Base-by-base conservation (phyloP, 129 eudicot genomes). In the Dittrichia graveolens region DNA sequence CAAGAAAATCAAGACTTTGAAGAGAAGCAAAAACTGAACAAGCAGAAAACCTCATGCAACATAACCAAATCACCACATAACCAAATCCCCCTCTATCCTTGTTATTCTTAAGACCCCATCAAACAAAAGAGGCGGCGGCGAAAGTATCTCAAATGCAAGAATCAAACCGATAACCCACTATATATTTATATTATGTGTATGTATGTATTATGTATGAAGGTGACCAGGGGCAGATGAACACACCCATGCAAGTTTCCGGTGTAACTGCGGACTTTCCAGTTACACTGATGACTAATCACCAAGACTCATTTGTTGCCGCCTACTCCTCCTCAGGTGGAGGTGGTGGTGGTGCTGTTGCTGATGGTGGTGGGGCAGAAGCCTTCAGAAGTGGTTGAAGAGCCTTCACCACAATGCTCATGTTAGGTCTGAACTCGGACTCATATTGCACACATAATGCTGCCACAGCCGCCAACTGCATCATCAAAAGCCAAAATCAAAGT, bases 401-500 rank as follows among this genome's bases (percentile, higher is more conserved):
- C 79, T 87, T 87, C 61, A 82, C 93, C 53, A 87, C 93, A 66
- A 87, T 87, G 78, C 87, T 84, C 93, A 87, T 87, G 65, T 84
- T 87, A 7, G 93, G 93, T 69, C 89, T 78, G 52, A 87, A 87
- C 78, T 87, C 89, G 1, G 89, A 76, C 65, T 87, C 93, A 41
- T 87, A 87, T 76, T 87, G 89, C 78, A 87, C 89, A 31, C 93
- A 87, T 75, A 87, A 75, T 69, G 93, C 89, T 43, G 93, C 93
- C 61, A 87, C 89, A 40, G 89, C 93, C n/a, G 93, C 93, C 73
- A 87, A 43, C 93, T 87, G 87, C 75, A 80, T 81, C 47, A 61
- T 40, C 82, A 73, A 12, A 50, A 68, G 3, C 31, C 31, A 24
- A 46, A 59, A 71, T 42, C 44, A 47, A 67, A 38, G 34, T 61